These are phyloP conservation scores for Trichomonascus vanleenenianus DNA, from an alignment of 805 yeast genomes.

Conservation along the genomic window DNA sequence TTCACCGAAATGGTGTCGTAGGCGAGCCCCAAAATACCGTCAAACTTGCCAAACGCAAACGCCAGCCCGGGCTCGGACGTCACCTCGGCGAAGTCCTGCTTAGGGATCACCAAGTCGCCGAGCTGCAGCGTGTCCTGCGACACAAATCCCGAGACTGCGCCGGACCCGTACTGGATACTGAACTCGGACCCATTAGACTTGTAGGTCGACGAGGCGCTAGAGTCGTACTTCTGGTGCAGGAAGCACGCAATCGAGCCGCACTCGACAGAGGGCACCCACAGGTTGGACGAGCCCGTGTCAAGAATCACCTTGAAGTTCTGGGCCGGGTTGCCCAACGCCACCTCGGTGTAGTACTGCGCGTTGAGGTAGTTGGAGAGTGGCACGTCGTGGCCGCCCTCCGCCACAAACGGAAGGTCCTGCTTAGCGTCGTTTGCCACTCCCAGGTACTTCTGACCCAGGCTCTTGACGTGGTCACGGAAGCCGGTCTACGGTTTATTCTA, in stretches of 20 bases:
- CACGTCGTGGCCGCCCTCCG: constrained; percentile 48
- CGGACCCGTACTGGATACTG: constrained; percentile 85
- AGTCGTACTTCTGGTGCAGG: constrained; percentile 87
- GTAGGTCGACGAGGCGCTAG: constrained; percentile 72
- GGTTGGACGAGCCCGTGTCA: constrained; percentile 94
- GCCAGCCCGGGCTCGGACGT: constrained; percentile 97
- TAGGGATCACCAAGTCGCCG: constrained; percentile 77
- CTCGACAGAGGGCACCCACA: constrained; percentile 90
- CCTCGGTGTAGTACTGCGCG: constrained; percentile 94
- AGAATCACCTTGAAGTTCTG: constrained; percentile 89
- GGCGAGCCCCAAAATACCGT: constrained; percentile 93
- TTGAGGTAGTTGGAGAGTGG: constrained; percentile 91
- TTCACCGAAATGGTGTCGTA: constrained; percentile 87
- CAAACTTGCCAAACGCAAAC: constrained; percentile 97
- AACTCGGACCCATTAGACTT: constrained; percentile 81
- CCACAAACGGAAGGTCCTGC: constrained; percentile 23
- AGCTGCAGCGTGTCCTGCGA: constrained; percentile 76
- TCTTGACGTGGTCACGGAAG: constrained; percentile 38
- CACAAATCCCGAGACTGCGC: constrained; percentile 84
- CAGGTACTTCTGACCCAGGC: constrained; percentile 57
- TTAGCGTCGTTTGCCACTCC: constrained; percentile 26
- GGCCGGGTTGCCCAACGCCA: constrained; percentile 85
- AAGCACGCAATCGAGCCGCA: constrained; percentile 94
- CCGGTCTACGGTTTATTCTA: constrained; percentile 11
- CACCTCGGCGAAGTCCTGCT: constrained; percentile 95